A percentile compares a stretch with the other conserved stretches of the same genome.
Conservation (phyloP, 257 asterid species). For the Jasminum sambac region DNA sequence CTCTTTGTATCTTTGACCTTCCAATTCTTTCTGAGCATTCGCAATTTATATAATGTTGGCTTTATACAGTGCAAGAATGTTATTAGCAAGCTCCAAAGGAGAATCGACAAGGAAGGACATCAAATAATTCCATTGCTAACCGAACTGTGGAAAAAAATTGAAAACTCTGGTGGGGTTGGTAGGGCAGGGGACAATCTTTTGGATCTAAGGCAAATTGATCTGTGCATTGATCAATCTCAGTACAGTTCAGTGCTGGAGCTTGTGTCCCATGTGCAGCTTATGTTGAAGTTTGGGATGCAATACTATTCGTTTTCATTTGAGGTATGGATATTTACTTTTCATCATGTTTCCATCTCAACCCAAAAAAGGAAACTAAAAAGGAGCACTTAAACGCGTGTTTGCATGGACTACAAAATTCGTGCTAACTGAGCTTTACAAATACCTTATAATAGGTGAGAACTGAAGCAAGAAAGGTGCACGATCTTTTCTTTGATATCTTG, state of each 20-base stretch:
- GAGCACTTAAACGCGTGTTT: no score
- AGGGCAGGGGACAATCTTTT: slow-evolving; percentile 58
- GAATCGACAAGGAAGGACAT: slow-evolving; percentile 81
- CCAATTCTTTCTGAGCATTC: slow-evolving; percentile 10
- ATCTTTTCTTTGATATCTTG: slow-evolving; percentile 92
- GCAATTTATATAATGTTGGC: slow-evolving; percentile 14
- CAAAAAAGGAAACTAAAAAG: not conserved
- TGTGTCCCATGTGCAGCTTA: slow-evolving; percentile 84
- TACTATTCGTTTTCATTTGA: slow-evolving; percentile 66
- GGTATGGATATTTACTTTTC: slow-evolving; percentile 45
- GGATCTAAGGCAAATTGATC: slow-evolving; percentile 65
- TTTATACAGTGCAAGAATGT: slow-evolving; percentile 88
- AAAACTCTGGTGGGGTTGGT: slow-evolving; percentile 48
- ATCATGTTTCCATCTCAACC: not conserved
- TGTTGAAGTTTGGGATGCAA: slow-evolving; percentile 78
- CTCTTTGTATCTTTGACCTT: not conserved
- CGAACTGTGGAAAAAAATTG: slow-evolving; percentile 88
- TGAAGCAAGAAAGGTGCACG: slow-evolving; percentile 92
- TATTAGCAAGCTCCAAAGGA: slow-evolving; percentile 77
- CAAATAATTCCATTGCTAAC: slow-evolving; percentile 83
- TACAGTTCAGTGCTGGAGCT: slow-evolving; percentile 76
- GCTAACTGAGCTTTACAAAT: slow-evolving; percentile 18
- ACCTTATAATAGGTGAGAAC: slow-evolving; percentile 68
- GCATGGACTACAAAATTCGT: not conserved
- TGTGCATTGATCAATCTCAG: slow-evolving; percentile 65